A percentile compares a stretch with the other conserved stretches of the same genome.
phyloP scores from a whole-genome alignment of 768 basidiomycete genomes.

The Termitomyces sp. region DNA sequence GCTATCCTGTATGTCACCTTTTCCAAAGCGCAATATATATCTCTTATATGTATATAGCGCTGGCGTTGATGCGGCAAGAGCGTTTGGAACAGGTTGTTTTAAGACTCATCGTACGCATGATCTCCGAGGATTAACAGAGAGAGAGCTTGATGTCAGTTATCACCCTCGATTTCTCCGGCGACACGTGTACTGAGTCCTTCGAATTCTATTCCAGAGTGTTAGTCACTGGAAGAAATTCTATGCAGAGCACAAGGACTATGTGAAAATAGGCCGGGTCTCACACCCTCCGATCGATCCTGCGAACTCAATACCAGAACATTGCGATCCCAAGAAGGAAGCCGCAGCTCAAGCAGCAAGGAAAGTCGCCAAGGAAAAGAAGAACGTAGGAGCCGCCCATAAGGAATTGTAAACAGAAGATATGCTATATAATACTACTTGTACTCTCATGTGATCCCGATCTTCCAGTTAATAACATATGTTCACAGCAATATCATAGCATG shows the following conservation, averaged over 20 bases:
- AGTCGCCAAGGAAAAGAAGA: slow-evolving; percentile 21
- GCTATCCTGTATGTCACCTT: slow-evolving; percentile 53
- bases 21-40: slow-evolving; percentile 12
- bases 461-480: background rate
- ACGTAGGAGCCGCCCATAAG: slow-evolving; percentile 26
- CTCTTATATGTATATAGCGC: slow-evolving; percentile 42
- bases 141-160: slow-evolving; percentile 63
- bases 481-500: background rate
- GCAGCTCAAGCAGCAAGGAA: slow-evolving; percentile 29
- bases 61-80: slow-evolving; percentile 86
- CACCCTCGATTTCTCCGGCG: background rate
- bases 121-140: slow-evolving; percentile 71
- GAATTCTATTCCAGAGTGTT: slow-evolving; percentile 49
- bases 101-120: slow-evolving; percentile 89
- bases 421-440: background rate
- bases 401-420: slow-evolving; percentile 29
- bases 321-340: slow-evolving; percentile 58
- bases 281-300: slow-evolving; percentile 76
- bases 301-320: slow-evolving; percentile 72
- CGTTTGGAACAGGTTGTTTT: slow-evolving; percentile 95
- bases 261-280: slow-evolving; percentile 70
- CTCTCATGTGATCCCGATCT: background rate
- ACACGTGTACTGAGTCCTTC: background rate
- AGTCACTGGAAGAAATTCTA: slow-evolving; percentile 93
- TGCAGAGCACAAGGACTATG: slow-evolving; percentile 73